Conservation (phyloP, 2,329 filamentous ascomycete species). For the Incumbomyces lentus region DNA sequence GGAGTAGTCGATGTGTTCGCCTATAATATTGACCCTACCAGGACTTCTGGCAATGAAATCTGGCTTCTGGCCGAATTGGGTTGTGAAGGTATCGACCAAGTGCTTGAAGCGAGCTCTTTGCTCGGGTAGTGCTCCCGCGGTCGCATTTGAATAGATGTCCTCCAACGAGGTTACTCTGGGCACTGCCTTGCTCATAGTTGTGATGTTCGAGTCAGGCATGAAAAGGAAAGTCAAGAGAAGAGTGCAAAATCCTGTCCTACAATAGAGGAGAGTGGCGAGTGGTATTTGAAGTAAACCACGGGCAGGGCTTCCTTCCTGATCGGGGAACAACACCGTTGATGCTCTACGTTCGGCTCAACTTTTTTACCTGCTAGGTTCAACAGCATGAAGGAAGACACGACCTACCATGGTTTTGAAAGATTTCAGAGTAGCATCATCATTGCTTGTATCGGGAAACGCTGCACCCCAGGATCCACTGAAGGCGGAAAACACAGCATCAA, state of each 20-base stretch:
- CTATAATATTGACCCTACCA: slow-evolving; percentile 94
- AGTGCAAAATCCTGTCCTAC: not conserved
- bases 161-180: slow-evolving; percentile 17
- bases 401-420: too few species aligned
- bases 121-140: slow-evolving; percentile 53
- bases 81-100: slow-evolving; percentile 61
- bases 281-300: too few species aligned
- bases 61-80: slow-evolving; percentile 57
- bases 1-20: slow-evolving; percentile 98
- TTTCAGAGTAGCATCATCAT: too few species aligned
- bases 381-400: too few species aligned
- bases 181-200: slow-evolving; percentile 13
- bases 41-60: slow-evolving; percentile 83
- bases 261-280: too few species aligned
- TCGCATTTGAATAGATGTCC: slow-evolving; percentile 17
- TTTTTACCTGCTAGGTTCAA: too few species aligned
- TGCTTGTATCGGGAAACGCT: too few species aligned
- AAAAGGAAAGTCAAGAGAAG: not conserved
- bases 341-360: too few species aligned
- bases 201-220: not conserved
- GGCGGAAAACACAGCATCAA: not conserved
- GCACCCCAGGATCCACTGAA: not conserved
- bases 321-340: too few species aligned
- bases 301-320: too few species aligned
- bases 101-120: slow-evolving; percentile 67